Base-by-base conservation (phyloP, 257 asterid species). In the Forsythia viridissima region DNA sequence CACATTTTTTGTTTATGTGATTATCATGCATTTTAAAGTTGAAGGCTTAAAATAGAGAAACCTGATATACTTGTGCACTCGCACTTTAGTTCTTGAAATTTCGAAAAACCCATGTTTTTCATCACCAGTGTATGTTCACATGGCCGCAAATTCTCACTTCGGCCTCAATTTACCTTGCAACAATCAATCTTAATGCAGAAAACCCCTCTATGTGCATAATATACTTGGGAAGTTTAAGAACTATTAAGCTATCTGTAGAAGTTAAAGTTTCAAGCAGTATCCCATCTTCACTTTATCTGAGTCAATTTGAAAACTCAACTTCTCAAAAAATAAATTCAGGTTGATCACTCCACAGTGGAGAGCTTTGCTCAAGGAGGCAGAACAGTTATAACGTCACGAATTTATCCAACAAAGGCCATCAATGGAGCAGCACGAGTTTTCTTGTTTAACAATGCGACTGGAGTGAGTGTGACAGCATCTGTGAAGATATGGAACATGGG, bases 281-380 rank as follows among this genome's bases (percentile, higher is more conserved):
- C 10, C 30, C n/a, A 5, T 11, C 52, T 11, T 44, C 16, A 44
- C 5, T 44, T 13, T 16, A 52, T 16, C 21, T 18, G 5, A 13
- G 13, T 52, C 4, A 59, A 59, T 18, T n/a, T 59, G 67, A 61
- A 20, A 7, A 61, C 13, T 61, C 13, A 5, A 2, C 15, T 52
- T 52, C 3, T 52, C 37, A 8, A 59, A 13, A 4, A 34, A 16
- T 0, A 6, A 6, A 51, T 21, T 11, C 77, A 90, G 98, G 98
- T 90, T 30, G 98, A 94, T 85, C 98, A 94, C 76, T 94, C 98
- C 8, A 91, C 91, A 6, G 86, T 91, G 15, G 98, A 94, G 88
- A 94, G 98, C 89, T 94, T 90, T 82, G 97, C 89, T 24, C 98
- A 94, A 82, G 97, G 94, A 70, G 97, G 97, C 55, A 85, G 97